Evolutionary conservation across 441 rosid genomes (phyloP), one percentile per base, ranked within the genome.

Genomic region (Jatropha podagrica): DNA sequence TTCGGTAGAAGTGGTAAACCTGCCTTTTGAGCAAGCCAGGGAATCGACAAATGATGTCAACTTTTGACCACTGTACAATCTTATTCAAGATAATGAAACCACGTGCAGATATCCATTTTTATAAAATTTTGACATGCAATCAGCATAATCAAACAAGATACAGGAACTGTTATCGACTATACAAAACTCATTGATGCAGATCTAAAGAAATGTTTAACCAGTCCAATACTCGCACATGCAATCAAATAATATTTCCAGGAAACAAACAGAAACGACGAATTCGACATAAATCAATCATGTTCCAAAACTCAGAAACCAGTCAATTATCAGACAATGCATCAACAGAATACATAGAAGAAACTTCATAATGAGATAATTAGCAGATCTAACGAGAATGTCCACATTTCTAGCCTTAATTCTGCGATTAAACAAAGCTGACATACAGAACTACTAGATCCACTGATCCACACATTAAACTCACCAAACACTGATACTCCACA

Each of bases 331-430:
- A 60, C 38, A 26, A 60, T 61, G 17, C 37, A 49, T 18, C 46
- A 18, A 38, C 12, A 6, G 51, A 27, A 51, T n/a, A 48, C 10
- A 11, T 0, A 59, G 63, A 23, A 6, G 15, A 26, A 59, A 18
- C 23, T 55, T 0, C 59, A 55, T 15, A n/a, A 55, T 18, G 5
- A 64, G 11, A 17, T 41, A 23, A 72, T 18, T 37, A 79, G 59
- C 71, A 77, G 84, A 84, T 87, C 85, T 83, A 74, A 8, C n/a
- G 44, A 61, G 72, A 41, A 37, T 46, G 11, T 48, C 14, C 71
- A 5, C 69, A 76, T 44, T 59, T 72, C 75, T 37, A 71, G 3
- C 32, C 17, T 40, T 5, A 75, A 26, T 41, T 13, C 64, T 26
- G 52, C 69, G 41, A 60, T 26, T 74, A 75, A 68, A 18, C 73